Evolutionary conservation across 2,329 filamentous ascomycete species (phyloP).

Genomic region (Beauveria varroae): DNA sequence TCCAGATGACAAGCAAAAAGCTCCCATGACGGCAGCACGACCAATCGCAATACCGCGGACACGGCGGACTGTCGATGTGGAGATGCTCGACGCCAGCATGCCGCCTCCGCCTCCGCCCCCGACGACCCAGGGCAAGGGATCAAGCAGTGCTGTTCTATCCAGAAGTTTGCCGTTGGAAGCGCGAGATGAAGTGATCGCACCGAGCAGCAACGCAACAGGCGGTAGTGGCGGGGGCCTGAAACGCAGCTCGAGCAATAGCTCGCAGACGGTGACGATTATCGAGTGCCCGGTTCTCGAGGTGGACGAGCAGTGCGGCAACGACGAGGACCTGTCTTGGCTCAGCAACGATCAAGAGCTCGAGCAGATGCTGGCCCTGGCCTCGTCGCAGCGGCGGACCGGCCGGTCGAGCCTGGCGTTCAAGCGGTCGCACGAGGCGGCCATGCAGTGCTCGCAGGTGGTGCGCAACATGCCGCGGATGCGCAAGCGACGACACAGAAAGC

Average conservation of each 20-base stretch:
- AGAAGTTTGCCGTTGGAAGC: neutral
- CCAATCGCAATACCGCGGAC: neutral
- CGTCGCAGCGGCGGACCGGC: neutral
- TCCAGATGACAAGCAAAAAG: neutral
- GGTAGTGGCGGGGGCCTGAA: neutral
- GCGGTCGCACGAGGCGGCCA: conserved; percentile 16
- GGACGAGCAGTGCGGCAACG: conserved; percentile 22
- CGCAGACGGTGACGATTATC: conserved; percentile 2
- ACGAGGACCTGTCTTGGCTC: conserved; percentile 20
- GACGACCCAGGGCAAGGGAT: neutral
- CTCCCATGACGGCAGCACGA: neutral
- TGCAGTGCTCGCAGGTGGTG: conserved; percentile 15
- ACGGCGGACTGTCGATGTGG: neutral
- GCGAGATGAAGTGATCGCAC: neutral
- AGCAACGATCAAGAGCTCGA: conserved; percentile 8
- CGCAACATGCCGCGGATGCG: conserved; percentile 18
- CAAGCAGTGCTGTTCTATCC: neutral
- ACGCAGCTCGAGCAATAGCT: conserved; percentile 2
- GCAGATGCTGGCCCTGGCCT: neutral
- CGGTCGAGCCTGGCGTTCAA: conserved; percentile 4
- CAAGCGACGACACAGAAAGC: conserved; percentile 13
- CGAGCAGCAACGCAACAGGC: neutral
- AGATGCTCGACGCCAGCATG: conserved; percentile 7
- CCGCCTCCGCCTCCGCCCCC: neutral
- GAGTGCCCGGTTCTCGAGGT: conserved; percentile 17